Base-by-base conservation (phyloP, 1,284 basidiomycete species). In the Cutaneotrichosporon cavernicola region DNA sequence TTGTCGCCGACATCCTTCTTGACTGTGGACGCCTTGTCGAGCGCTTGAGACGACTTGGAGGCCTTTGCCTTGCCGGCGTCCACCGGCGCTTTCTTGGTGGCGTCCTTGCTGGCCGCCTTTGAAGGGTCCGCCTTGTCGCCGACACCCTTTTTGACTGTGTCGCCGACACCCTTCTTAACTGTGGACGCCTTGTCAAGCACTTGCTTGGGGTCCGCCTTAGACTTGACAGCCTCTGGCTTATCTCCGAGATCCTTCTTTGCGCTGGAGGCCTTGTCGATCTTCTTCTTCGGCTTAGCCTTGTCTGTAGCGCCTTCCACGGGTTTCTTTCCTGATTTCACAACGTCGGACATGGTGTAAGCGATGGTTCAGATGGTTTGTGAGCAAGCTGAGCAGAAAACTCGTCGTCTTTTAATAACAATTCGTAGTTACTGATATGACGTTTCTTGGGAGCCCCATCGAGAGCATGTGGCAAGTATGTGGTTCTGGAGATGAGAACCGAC, bases 331-430 rank as follows among this genome's bases (percentile, higher is more conserved):
- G 43, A 46, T 46, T 46, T 46, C 43, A 46, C 43, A 16, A 46
- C 43, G 43, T 46, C 16, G 43, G 43, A 46, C 43, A 46, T 46
- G 43, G 43, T 21, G 43, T 18, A 14, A 18, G n/a, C 11, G 43
- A 46, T 46, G 43, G 43, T 6, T 46, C 43, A 16, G 43, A 46
- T 46, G 13, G 43, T 46, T 46, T 46, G 43, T 14, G 43, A 46
- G 43, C 43, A 16, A 46, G 43, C 43, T 21, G 43, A 9, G 43
- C 34, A 34, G 43, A 13, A 16, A n/a, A 14, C 43, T 46, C 43
- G 43, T 46, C n/a, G 43, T 46, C 43, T 46, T 46, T 46, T 46
- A 46, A 46, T 46, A 46, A 21, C 43, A 46, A 46, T 46, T 21
- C 13, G 16, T 18, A 46, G 10, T 21, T n/a, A n/a, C n/a, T n/a